Percentiles rank a stretch among this genome's conserved stretches.
Conservation (phyloP, 2,329 filamentous ascomycete species). For the Phialemoniopsis sp. region DNA sequence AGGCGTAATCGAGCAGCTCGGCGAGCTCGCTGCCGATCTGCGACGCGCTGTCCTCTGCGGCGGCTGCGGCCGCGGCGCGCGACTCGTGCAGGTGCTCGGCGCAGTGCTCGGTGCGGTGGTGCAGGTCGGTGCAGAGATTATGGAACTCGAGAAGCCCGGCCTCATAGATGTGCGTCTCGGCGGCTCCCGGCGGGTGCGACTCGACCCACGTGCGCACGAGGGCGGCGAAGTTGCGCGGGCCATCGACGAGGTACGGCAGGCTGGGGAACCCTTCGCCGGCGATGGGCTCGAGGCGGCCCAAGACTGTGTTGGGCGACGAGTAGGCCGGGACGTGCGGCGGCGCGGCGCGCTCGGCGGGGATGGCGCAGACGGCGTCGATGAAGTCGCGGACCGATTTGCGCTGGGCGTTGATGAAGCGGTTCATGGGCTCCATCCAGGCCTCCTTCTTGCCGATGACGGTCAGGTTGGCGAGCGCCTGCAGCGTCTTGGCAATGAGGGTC, state of each 20-base stretch:
- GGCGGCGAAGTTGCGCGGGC: slow-evolving; percentile 78
- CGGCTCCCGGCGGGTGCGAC: slow-evolving; percentile 26
- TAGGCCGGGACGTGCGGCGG: slow-evolving; percentile 69
- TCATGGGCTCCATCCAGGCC: slow-evolving; percentile 99
- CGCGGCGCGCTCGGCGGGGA: slow-evolving; percentile 66
- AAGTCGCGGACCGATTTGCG: slow-evolving; percentile 80
- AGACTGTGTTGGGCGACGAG: slow-evolving; percentile 86
- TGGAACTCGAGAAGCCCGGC: slow-evolving; percentile 52
- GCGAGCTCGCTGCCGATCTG: slow-evolving; percentile 27
- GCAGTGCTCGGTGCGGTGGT: slow-evolving; percentile 47
- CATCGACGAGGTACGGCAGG: slow-evolving; percentile 88
- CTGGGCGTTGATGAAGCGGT: slow-evolving; percentile 73
- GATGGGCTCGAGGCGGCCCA: slow-evolving; percentile 73
- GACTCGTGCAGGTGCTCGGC: slow-evolving; percentile 22
- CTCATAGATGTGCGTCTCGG: slow-evolving; percentile 32
- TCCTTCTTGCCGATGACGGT: slow-evolving; percentile 92
- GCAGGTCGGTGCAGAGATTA: slow-evolving; percentile 42
- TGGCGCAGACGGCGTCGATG: slow-evolving; percentile 80
- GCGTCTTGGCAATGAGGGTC: slow-evolving; percentile 85
- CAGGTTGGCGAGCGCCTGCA: slow-evolving; percentile 88
- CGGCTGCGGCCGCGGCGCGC: slow-evolving; percentile 1
- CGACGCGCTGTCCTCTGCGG: slow-evolving; percentile 18
- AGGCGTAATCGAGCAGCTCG: slow-evolving; percentile 43
- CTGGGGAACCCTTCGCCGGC: slow-evolving; percentile 91
- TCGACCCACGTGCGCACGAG: slow-evolving; percentile 80